Base-by-base conservation (phyloP, 345 rosid genomes). In the Clarkia xantiana region DNA sequence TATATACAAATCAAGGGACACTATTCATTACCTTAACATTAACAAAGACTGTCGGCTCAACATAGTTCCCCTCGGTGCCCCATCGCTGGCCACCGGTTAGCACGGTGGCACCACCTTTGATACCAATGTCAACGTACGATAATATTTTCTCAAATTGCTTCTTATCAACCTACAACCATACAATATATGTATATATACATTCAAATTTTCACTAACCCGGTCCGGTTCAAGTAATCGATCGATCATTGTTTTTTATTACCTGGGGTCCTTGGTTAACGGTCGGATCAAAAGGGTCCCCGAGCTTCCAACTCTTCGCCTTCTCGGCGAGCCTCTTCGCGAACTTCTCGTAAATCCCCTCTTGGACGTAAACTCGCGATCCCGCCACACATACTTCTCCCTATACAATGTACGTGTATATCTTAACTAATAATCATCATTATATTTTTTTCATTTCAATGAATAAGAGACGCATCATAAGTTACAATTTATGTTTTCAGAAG, bases 351-450 rank as follows among this genome's bases (percentile, higher is more conserved):
- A 89, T 78, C 17, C 79, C 84, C 66, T 82, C 97, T 52, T 89
- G 97, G 11, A 89, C 90, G 61, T 56, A 85, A 10, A 82, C 79
- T 10, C 95, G 87, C 17, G 95, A 85, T 51, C 85, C 60, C 18
- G 95, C 79, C 9, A 71, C 82, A 2, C 94, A 89, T 14, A 80
- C 55, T 55, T 89, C 93, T 47, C 95, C 97, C 95, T 84, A n/a
- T n/a, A n/a, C n/a, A n/a, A n/a, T n/a, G n/a, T n/a, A n/a, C n/a
- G n/a, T n/a, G n/a, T n/a, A n/a, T n/a, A n/a, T n/a, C n/a, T n/a
- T n/a, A n/a, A n/a, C n/a, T n/a, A n/a, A n/a, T n/a, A n/a, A n/a
- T n/a, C n/a, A n/a, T n/a, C n/a, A n/a, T n/a, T n/a, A n/a, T n/a
- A n/a, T n/a, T n/a, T n/a, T n/a, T n/a, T n/a, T n/a, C n/a, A n/a